Base-by-base conservation (phyloP, 176 grass and related monocot species). In the Bothriochloa decipiens region DNA sequence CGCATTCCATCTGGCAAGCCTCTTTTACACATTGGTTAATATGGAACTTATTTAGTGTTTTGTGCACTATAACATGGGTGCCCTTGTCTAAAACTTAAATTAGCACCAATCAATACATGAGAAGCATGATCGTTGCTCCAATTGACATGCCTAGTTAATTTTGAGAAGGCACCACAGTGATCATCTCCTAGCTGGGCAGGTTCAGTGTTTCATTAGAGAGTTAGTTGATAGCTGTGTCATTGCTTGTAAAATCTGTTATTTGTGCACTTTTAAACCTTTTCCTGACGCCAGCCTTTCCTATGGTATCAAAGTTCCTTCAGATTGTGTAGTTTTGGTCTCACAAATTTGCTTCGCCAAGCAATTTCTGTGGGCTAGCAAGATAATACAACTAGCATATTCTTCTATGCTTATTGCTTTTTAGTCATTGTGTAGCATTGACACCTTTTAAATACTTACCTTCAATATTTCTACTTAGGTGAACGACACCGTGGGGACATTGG, bases 401-500 rank as follows among this genome's bases (percentile, higher is more conserved):
- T 52, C n/a, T 88, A 40, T 42, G 65, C 2, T 49, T 76, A 57
- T 76, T 79, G 15, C 35, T 35, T 78, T 64, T 88, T 58, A 37
- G 7, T 46, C 14, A 55, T 7, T 23, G 0, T 5, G 2, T 33
- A 78, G 22, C 41, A 60, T 46, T 53, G 47, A 39, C 4, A 18
- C 43, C 66, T 74, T 84, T 42, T 86, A 67, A 40, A 49, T 29
- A 42, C 77, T 74, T 23, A 53, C 68, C 68, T 61, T 16, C 50
- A 20, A 20, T 53, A 57, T 57, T 87, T 78, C 37, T 89, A 74
- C 83, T 70, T 86, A 99, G 96, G 96, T 96, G 37, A 96, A 96
- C 60, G 96, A 99, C 86, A 94, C 93, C 32, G 93, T 99, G 69
- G 96, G 93, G 58, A 95, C 96, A 86, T 90, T 99, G 94, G 96